Conservation (phyloP, 495 filamentous ascomycete genomes). For the Mytilinidion resinicola region DNA sequence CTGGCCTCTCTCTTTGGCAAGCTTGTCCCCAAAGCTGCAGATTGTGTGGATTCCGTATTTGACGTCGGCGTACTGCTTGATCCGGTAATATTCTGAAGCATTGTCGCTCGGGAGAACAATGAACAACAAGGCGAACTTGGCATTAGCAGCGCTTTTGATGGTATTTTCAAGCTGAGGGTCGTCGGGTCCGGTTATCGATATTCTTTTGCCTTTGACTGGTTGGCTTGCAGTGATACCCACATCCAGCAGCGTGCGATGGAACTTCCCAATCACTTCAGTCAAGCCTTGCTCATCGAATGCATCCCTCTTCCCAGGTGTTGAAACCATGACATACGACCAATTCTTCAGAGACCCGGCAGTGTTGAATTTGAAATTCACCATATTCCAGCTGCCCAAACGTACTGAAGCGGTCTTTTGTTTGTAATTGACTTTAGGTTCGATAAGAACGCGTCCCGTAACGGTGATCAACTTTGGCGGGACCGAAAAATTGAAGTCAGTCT, state of each 20-base stretch:
- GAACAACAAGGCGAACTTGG: constrained; percentile 45
- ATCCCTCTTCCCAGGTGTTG: constrained; percentile 3
- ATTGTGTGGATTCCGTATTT: constrained; percentile 59
- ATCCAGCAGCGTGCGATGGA: constrained; percentile 5
- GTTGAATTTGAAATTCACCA: constrained; percentile 14
- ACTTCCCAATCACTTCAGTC: constrained; percentile 7
- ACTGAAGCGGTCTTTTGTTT: constrained; percentile 7
- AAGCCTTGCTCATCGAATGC: constrained; percentile 7
- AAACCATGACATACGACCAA: constrained; percentile 10
- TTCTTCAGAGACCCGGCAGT: background rate
- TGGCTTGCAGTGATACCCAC: constrained; percentile 5
- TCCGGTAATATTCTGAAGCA: constrained; percentile 51
- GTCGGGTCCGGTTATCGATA: constrained; percentile 2
- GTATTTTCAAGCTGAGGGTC: constrained; percentile 4
- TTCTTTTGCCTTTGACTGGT: constrained; percentile 7
- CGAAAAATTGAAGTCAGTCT: constrained; percentile 50
- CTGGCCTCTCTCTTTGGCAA: constrained; percentile 35
- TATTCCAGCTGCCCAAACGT: constrained; percentile 13
- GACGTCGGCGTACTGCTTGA: constrained; percentile 63
- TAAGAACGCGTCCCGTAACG: constrained; percentile 57
- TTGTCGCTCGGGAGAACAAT: constrained; percentile 51
- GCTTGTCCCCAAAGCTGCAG: constrained; percentile 49
- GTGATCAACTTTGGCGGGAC: constrained; percentile 52
- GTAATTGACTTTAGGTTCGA: constrained; percentile 50
- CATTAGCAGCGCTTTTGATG: constrained; percentile 8